Evolutionary conservation across 176 grass and related monocot species (phyloP).

Genomic region (Otatea glauca): DNA sequence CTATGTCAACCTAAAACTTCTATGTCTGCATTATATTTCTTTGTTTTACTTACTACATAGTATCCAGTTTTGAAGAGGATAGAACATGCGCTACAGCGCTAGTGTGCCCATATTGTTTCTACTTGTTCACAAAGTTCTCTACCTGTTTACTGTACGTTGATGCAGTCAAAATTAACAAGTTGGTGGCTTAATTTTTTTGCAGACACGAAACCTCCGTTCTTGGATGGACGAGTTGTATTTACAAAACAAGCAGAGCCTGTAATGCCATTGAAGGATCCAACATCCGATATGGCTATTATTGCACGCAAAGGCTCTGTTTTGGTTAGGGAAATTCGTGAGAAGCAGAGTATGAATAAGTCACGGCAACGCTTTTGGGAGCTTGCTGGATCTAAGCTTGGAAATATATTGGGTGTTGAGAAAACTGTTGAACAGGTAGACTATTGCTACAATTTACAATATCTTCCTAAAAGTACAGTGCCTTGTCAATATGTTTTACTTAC

Average conservation of each 20-base stretch:
- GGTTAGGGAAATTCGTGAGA: slow-evolving; percentile 96
- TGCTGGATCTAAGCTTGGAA: slow-evolving; percentile 95
- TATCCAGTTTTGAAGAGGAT: background rate
- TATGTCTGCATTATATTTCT: slow-evolving; percentile 5
- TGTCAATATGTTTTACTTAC: background rate
- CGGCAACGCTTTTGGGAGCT: slow-evolving; percentile 98
- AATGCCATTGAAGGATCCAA: slow-evolving; percentile 95
- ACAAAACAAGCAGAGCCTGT: slow-evolving; percentile 99
- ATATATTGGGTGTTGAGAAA: slow-evolving; percentile 98
- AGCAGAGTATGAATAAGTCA: slow-evolving; percentile 97
- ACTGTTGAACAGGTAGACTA: slow-evolving; percentile 77
- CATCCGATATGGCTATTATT: slow-evolving; percentile 99
- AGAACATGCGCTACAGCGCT: background rate
- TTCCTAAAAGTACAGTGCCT: slow-evolving; percentile 1
- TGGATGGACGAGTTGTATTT: slow-evolving; percentile 93
- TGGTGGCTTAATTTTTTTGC: slow-evolving; percentile 29
- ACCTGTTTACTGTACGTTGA: slow-evolving; percentile 10
- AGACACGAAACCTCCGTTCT: slow-evolving; percentile 96
- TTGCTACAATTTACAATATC: slow-evolving; percentile 12
- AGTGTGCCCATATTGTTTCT: background rate
- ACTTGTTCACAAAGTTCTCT: background rate
- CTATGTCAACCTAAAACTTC: slow-evolving; percentile 23
- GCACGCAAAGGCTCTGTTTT: slow-evolving; percentile 88
- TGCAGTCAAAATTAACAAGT: slow-evolving; percentile 30
- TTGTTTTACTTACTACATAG: slow-evolving; percentile 13